Conservation (phyloP, 2,329 filamentous ascomycete species). For the Hymenoscyphus linearis region DNA sequence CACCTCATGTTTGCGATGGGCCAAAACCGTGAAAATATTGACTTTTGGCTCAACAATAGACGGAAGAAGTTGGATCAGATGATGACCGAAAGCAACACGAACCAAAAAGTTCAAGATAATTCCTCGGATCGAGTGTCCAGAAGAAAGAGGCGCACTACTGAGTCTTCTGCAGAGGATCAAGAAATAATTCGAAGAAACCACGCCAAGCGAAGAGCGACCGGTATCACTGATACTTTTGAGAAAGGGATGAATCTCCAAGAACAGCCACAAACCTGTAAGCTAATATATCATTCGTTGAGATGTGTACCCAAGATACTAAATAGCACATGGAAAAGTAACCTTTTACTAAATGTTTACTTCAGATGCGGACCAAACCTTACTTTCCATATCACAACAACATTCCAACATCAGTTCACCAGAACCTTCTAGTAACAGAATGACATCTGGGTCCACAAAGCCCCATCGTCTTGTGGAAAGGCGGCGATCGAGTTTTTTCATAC, state of each 20-base stretch:
- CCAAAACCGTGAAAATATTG: slow-evolving; percentile 1
- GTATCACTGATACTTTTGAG: not conserved
- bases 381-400: not conserved
- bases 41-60: not conserved
- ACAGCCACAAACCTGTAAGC: not conserved
- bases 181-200: not conserved
- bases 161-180: not conserved
- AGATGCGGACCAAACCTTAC: not conserved
- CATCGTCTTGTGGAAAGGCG: not conserved
- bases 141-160: not conserved
- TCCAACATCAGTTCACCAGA: not conserved
- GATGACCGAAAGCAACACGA: not conserved
- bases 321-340: not conserved
- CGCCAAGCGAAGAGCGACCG: not conserved
- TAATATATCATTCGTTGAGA: not conserved
- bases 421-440: not conserved
- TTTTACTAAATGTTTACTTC: not conserved
- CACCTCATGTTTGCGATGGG: slow-evolving; percentile 20
- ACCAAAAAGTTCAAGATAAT: too few species aligned
- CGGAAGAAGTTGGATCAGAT: not conserved
- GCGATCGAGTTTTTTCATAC: not conserved
- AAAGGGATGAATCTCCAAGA: not conserved
- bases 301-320: not conserved
- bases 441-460: not conserved
- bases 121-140: not conserved